A percentile compares a stretch with the other conserved stretches of the same genome.
Conservation (phyloP, 2,329 filamentous ascomycete genomes). For the Pleoardoris graminearum region DNA sequence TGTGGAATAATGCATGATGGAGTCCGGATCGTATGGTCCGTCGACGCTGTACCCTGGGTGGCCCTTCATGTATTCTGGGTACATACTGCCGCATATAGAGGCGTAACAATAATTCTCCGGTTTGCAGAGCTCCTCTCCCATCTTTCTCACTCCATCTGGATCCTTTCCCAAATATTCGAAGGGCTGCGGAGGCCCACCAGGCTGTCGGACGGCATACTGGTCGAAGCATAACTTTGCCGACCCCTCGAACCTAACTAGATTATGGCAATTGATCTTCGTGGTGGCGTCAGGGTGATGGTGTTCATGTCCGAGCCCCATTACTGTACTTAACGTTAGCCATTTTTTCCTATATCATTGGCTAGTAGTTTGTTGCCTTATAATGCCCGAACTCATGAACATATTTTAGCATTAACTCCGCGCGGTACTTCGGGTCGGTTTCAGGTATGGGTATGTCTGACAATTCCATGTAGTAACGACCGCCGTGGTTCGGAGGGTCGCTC, state of each 20-base stretch:
- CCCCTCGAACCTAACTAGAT: not conserved
- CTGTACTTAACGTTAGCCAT: too few species aligned
- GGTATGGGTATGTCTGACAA: too few species aligned
- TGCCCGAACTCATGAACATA: too few species aligned
- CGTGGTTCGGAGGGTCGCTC: too few species aligned
- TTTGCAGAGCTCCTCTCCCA: not conserved
- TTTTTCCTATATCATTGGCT: too few species aligned
- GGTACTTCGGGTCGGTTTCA: too few species aligned
- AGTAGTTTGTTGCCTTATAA: too few species aligned
- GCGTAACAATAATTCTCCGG: not conserved
- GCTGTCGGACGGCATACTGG: not conserved
- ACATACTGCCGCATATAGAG: not conserved
- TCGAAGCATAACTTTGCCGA: not conserved
- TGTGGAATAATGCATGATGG: not conserved
- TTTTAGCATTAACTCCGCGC: too few species aligned
- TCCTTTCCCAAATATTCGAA: not conserved
- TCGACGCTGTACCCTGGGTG: not conserved
- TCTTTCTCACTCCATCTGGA: not conserved
- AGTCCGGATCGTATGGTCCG: not conserved
- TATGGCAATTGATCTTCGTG: not conserved
- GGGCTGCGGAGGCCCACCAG: not conserved
- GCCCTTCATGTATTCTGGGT: not conserved
- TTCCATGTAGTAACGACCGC: too few species aligned
- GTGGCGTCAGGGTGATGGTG: too few species aligned
- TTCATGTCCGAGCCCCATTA: too few species aligned